Conservation (phyloP, 345 rosid genomes). For the Bruguiera gymnorhiza region DNA sequence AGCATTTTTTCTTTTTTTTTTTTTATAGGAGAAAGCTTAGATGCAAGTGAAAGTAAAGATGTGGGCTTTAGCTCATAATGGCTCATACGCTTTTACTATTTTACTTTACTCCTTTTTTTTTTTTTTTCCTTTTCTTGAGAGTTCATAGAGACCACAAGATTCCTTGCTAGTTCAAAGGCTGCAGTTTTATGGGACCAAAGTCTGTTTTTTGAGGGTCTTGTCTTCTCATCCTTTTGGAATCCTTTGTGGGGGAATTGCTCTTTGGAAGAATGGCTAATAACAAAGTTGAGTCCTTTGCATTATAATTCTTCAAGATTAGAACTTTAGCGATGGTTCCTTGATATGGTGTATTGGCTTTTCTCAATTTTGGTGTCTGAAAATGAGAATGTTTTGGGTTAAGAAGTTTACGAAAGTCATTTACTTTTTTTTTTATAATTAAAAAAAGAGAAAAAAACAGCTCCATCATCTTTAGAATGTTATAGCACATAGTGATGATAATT, state of each 20-base stretch:
- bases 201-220: slow-evolving; percentile 18
- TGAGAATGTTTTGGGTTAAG: slow-evolving; percentile 15
- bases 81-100: slow-evolving; percentile 35
- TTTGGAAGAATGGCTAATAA: slow-evolving; percentile 21
- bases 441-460: not conserved
- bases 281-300: slow-evolving; percentile 19
- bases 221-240: slow-evolving; percentile 32
- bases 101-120: slow-evolving; percentile 19
- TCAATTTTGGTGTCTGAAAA: slow-evolving; percentile 2
- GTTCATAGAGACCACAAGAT: slow-evolving; percentile 24
- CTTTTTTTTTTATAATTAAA: not conserved
- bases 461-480: slow-evolving; percentile 1
- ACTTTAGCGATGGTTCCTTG: not conserved
- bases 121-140: too few species aligned
- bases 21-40: slow-evolving; percentile 29
- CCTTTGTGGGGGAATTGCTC: slow-evolving; percentile 26
- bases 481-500: not conserved
- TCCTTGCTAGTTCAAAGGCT: slow-evolving; percentile 27
- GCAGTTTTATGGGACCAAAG: slow-evolving; percentile 28
- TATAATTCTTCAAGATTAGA: slow-evolving; percentile 1
- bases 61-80: slow-evolving; percentile 24
- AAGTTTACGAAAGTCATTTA: not conserved
- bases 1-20: slow-evolving; percentile 17
- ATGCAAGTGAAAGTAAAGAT: slow-evolving; percentile 69
- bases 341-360: not conserved